A percentile compares a stretch with the other conserved stretches of the same genome.
These are phyloP conservation scores for Mucor piriformis DNA, from an alignment of 371 early-diverging fungal genomes.

Conservation along the genomic window DNA sequence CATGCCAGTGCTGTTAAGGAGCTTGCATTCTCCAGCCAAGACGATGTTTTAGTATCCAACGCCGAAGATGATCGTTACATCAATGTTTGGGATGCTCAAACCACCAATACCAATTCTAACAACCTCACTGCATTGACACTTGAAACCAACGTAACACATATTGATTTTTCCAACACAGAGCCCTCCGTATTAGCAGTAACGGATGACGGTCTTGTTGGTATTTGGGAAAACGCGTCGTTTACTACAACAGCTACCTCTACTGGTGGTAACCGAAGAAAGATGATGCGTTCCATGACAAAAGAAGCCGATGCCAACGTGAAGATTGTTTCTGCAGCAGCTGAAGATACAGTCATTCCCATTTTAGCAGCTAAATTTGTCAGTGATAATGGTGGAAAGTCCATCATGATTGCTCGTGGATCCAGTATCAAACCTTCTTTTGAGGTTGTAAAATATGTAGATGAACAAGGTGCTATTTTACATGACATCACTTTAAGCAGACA, in stretches of 20 bases:
- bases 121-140: constrained; percentile 63
- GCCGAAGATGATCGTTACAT: constrained; percentile 80
- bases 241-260: constrained; percentile 15
- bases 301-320: constrained; percentile 62
- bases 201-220: constrained; percentile 70
- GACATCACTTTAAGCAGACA: constrained; percentile 55
- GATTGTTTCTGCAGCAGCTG: constrained; percentile 49
- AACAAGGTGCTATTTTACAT: constrained; percentile 36
- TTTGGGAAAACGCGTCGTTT: constrained; percentile 68
- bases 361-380: constrained; percentile 65
- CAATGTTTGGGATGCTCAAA: constrained; percentile 75
- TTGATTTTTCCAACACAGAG: constrained; percentile 54
- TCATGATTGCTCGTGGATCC: constrained; percentile 74
- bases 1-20: constrained; percentile 67
- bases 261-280: constrained; percentile 46
- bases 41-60: constrained; percentile 62
- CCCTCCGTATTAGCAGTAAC: constrained; percentile 71
- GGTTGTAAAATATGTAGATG: constrained; percentile 48
- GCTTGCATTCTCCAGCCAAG: constrained; percentile 61
- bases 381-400: constrained; percentile 45
- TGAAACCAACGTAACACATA: constrained; percentile 61
- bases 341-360: constrained; percentile 56
- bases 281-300: constrained; percentile 64
- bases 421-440: constrained; percentile 77
- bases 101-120: constrained; percentile 52